Evolutionary conservation across 306 rosid genomes (phyloP).

Genomic region (Astragalus membranaceus): DNA sequence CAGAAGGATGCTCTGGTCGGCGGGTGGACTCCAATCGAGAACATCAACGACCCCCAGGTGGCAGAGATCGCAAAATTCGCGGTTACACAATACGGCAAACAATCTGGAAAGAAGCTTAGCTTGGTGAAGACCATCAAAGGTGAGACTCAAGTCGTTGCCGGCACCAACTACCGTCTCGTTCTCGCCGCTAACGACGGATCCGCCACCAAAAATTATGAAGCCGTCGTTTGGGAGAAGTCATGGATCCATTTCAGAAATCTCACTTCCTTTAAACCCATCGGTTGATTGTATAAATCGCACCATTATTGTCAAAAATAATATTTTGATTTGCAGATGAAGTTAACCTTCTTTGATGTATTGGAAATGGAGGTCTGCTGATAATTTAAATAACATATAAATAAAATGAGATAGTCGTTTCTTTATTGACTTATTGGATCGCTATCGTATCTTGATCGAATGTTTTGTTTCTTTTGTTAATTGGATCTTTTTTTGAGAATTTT

Average conservation of each 20-base stretch:
- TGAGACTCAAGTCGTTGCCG: conserved; percentile 44
- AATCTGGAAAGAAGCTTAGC: conserved; percentile 6
- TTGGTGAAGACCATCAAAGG: conserved; percentile 31
- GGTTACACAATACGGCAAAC: conserved; percentile 38
- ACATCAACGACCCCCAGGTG: conserved; percentile 36
- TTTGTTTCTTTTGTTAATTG: no score
- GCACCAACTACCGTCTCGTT: conserved; percentile 38
- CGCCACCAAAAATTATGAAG: conserved; percentile 17
- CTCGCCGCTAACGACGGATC: conserved; percentile 19
- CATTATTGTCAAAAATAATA: no score
- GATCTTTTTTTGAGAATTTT: no score
- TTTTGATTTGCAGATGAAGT: no score
- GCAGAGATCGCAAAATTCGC: conserved; percentile 47
- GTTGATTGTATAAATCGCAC: background rate
- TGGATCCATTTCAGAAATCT: conserved; percentile 31
- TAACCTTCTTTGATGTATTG: background rate
- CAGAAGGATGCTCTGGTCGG: background rate
- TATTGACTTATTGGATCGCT: no score
- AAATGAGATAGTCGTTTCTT: no score
- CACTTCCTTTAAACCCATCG: conserved; percentile 29
- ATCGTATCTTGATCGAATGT: no score
- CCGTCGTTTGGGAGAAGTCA: conserved; percentile 29
- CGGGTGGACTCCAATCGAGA: conserved; percentile 37
- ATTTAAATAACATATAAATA: no score
- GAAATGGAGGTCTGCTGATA: no score